Evolutionary conservation across 2,329 filamentous ascomycete genomes (phyloP).

Genomic region (Thielaviopsis punctulata): DNA sequence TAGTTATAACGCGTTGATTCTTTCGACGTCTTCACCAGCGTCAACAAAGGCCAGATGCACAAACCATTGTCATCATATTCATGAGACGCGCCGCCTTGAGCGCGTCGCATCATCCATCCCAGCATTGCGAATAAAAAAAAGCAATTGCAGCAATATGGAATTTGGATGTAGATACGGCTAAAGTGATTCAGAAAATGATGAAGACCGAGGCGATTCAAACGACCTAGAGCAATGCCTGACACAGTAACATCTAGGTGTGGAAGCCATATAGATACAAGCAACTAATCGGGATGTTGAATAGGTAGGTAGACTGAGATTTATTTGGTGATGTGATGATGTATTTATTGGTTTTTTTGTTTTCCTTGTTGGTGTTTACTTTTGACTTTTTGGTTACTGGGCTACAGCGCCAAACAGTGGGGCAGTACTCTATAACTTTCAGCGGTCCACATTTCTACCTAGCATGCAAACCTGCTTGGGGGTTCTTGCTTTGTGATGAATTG

Average conservation of each 20-base stretch:
- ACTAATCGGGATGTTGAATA: too few relatives aligned
- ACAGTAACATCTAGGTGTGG: background rate
- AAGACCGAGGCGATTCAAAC: background rate
- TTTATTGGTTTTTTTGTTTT: background rate
- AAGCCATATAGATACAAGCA: background rate
- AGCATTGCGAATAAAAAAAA: constrained; percentile 26
- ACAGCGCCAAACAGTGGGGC: background rate
- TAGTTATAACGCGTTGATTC: background rate
- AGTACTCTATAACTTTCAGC: background rate
- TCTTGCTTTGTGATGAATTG: too few relatives aligned
- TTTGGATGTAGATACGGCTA: background rate
- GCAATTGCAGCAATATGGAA: background rate
- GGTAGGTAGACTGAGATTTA: background rate
- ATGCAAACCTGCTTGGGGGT: background rate
- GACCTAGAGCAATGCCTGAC: background rate
- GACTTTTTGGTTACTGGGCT: background rate
- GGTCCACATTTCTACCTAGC: constrained; percentile 9
- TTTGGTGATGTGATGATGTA: background rate
- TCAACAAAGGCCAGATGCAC: background rate
- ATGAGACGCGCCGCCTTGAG: constrained; percentile 24
- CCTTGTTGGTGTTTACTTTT: background rate
- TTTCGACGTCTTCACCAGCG: background rate
- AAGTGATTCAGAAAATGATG: background rate
- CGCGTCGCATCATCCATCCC: constrained; percentile 40
- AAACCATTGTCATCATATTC: constrained; percentile 7